phyloP scores from a whole-genome alignment of 805 yeast genomes.

The Pichia nakasei region DNA sequence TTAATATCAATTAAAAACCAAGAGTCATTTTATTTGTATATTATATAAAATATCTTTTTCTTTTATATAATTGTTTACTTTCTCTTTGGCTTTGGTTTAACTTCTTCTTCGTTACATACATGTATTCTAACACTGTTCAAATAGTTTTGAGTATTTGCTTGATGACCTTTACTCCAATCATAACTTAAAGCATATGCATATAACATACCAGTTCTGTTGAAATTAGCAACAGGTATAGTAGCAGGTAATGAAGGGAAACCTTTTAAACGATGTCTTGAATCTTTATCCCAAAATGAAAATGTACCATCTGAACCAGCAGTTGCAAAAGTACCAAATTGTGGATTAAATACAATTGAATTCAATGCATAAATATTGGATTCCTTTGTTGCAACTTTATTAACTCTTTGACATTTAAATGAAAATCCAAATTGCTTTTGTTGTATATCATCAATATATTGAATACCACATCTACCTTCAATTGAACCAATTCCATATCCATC shows the following conservation, averaged over 20 bases:
- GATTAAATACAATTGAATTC: slow-evolving; percentile 79
- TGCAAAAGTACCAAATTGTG: slow-evolving; percentile 79
- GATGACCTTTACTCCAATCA: slow-evolving; percentile 93
- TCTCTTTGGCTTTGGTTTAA: slow-evolving; percentile 44
- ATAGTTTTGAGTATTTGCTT: slow-evolving; percentile 63
- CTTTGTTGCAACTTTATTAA: slow-evolving; percentile 41
- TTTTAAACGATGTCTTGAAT: slow-evolving; percentile 77
- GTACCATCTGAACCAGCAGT: slow-evolving; percentile 96
- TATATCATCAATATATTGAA: slow-evolving; percentile 80
- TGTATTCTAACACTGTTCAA: slow-evolving; percentile 76
- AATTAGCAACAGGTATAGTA: slow-evolving; percentile 67
- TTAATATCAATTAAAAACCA: no score
- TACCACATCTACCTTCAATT: slow-evolving; percentile 91
- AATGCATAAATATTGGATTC: slow-evolving; percentile 71
- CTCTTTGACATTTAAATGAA: slow-evolving; percentile 92
- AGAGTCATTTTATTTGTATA: no score
- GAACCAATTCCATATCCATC: slow-evolving; percentile 91
- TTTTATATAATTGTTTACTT: slow-evolving; percentile 16
- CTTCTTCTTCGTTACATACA: slow-evolving; percentile 78
- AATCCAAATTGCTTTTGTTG: slow-evolving; percentile 69
- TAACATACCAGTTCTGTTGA: slow-evolving; percentile 75
- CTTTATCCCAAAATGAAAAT: slow-evolving; percentile 93
- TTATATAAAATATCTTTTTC: no score
- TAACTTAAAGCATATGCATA: slow-evolving; percentile 89
- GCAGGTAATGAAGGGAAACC: slow-evolving; percentile 61